Evolutionary conservation across 2,329 filamentous ascomycete genomes (phyloP).

Genomic region (Cladosporium sp.): DNA sequence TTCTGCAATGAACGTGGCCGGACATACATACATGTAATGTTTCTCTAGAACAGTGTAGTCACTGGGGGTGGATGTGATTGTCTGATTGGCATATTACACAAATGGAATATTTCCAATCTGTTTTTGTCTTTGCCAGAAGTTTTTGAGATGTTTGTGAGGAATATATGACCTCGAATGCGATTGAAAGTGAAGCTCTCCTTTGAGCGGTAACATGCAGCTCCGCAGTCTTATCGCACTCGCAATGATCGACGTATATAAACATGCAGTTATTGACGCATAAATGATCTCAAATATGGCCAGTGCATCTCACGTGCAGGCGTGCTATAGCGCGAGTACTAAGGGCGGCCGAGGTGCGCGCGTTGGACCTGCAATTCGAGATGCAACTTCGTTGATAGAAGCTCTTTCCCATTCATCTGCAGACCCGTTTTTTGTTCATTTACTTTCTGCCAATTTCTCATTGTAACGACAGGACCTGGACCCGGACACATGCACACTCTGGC

Average conservation of each 20-base stretch:
- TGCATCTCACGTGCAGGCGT: constrained; percentile 4
- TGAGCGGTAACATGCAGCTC: too few species aligned
- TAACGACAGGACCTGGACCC: not conserved
- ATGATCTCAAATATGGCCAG: not conserved
- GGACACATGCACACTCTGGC: not conserved
- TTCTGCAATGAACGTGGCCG: not conserved
- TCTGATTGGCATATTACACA: not conserved
- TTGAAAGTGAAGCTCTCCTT: too few species aligned
- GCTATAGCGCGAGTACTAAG: constrained; percentile 9
- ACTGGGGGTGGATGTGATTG: not conserved
- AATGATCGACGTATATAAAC: not conserved
- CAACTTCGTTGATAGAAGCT: not conserved
- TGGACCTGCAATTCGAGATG: not conserved
- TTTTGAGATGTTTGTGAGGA: not conserved
- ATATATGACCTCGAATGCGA: not conserved
- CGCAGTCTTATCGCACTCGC: not conserved
- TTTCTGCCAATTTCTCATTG: not conserved
- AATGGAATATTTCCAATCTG: not conserved
- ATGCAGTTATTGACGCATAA: not conserved
- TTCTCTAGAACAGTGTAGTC: not conserved
- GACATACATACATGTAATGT: constrained; percentile 5
- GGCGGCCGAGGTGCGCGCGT: not conserved
- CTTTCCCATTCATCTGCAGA: not conserved
- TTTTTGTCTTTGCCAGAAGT: not conserved
- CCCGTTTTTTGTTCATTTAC: not conserved